Percentiles rank a stretch among this genome's conserved stretches.
phyloP scores from a whole-genome alignment of 495 filamentous ascomycete genomes.

The Margaritispora aquatica region DNA sequence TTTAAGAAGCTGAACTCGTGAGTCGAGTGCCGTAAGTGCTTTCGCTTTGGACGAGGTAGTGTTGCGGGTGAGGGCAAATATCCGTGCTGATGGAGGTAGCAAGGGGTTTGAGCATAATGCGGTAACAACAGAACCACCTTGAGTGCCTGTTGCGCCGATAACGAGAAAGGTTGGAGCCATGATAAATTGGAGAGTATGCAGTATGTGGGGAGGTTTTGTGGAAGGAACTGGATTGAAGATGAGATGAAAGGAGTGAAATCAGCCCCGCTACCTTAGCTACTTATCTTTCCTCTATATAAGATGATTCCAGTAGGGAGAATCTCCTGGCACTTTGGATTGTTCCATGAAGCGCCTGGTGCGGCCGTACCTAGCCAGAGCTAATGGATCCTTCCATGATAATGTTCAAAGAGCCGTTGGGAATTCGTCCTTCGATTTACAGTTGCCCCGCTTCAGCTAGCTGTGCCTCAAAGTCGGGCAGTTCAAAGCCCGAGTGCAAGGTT shows the following conservation, averaged over 20 bases:
- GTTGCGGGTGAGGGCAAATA: constrained; percentile 68
- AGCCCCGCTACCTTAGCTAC: background rate
- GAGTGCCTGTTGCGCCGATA: constrained; percentile 67
- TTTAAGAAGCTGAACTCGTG: constrained; percentile 11
- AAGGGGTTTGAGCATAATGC: constrained; percentile 39
- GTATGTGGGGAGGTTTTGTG: background rate
- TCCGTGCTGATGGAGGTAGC: constrained; percentile 34
- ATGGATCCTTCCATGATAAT: background rate
- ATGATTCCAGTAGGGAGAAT: background rate
- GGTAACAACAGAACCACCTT: constrained; percentile 56
- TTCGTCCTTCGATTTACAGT: background rate
- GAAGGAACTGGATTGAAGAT: too few relatives aligned
- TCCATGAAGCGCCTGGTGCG: background rate
- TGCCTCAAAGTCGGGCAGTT: background rate
- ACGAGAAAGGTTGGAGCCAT: constrained; percentile 40
- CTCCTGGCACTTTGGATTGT: background rate
- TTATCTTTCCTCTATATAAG: background rate
- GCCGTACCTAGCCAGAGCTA: background rate
- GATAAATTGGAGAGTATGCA: background rate
- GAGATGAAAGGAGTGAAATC: background rate
- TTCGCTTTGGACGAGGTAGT: constrained; percentile 46
- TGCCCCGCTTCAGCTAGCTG: background rate
- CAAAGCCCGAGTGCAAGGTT: background rate
- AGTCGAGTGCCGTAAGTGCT: constrained; percentile 37
- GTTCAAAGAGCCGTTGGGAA: background rate